Conservation (phyloP, 2,329 filamentous ascomycete genomes). For the Cordyceps pruinosa region DNA sequence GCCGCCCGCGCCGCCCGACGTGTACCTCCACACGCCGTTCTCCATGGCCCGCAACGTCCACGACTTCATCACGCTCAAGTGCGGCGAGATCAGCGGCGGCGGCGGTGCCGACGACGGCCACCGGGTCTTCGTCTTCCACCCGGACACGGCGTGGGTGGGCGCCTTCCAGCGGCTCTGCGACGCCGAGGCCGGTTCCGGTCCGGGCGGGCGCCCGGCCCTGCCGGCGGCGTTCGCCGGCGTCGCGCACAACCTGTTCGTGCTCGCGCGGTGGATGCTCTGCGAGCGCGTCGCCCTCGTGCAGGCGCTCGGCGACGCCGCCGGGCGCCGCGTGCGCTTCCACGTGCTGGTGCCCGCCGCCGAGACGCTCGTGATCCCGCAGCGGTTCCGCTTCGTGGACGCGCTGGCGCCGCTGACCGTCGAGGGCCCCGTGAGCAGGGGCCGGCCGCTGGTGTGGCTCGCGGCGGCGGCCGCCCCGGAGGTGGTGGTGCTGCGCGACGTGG, state of each 20-base stretch:
- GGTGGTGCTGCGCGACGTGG: constrained; percentile 1
- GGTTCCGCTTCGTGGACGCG: constrained; percentile 1
- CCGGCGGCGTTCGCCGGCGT: constrained; percentile 5
- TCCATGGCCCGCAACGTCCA: constrained; percentile 5
- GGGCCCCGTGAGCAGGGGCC: constrained; percentile 4
- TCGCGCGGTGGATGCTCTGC: constrained; percentile 13
- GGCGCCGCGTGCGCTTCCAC: constrained; percentile 6
- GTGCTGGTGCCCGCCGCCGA: constrained; percentile 5
- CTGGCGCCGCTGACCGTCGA: constrained; percentile 6
- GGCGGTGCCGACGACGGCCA: not conserved
- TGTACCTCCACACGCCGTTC: not conserved
- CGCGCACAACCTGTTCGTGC: constrained; percentile 7
- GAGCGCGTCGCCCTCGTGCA: constrained; percentile 11
- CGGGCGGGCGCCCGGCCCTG: too few relatives aligned
- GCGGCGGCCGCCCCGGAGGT: not conserved
- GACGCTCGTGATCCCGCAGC: constrained; percentile 10
- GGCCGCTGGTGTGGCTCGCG: constrained; percentile 7
- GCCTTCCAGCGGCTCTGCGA: constrained; percentile 6
- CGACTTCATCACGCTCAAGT: constrained; percentile 11
- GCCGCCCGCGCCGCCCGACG: not conserved
- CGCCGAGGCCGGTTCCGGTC: too few relatives aligned
- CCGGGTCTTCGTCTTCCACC: constrained; percentile 13
- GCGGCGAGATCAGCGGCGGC: constrained; percentile 1
- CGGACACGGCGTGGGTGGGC: constrained; percentile 10
- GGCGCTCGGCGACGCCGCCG: constrained; percentile 4